Evolutionary conservation across 768 basidiomycete species (phyloP).

Genomic region (Phaeotremella skinneri): DNA sequence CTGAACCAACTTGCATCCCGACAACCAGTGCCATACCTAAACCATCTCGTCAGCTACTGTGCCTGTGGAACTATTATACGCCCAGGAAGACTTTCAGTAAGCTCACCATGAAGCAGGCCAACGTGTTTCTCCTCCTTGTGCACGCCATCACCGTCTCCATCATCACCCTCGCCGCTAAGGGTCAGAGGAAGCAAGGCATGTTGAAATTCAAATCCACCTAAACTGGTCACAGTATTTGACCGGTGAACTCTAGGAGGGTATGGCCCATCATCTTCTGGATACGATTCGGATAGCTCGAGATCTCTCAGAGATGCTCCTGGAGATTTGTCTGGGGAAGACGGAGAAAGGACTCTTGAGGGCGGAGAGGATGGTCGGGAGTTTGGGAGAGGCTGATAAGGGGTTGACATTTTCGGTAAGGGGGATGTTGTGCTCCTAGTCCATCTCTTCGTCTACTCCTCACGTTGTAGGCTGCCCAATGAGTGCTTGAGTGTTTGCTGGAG

Average conservation of each 20-base stretch:
- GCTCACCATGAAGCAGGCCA: slow-evolving; percentile 70
- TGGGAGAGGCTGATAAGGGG: slow-evolving; percentile 34
- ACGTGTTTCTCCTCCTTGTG: slow-evolving; percentile 66
- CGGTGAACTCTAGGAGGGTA: slow-evolving; percentile 16
- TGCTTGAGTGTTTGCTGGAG: too few species aligned
- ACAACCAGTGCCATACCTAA: slow-evolving; percentile 81
- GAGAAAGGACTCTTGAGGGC: slow-evolving; percentile 20
- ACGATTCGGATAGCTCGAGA: slow-evolving; percentile 71
- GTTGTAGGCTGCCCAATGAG: too few species aligned
- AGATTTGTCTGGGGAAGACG: slow-evolving; percentile 48
- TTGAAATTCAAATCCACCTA: slow-evolving; percentile 68
- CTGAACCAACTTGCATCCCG: slow-evolving; percentile 83
- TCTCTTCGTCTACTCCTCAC: too few species aligned
- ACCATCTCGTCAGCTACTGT: slow-evolving; percentile 1
- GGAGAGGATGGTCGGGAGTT: slow-evolving; percentile 30
- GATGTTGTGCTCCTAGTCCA: too few species aligned
- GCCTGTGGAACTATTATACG: too few species aligned
- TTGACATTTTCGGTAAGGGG: slow-evolving; percentile 14
- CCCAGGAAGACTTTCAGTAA: not conserved
- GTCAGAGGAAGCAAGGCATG: slow-evolving; percentile 73
- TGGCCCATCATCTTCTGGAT: slow-evolving; percentile 39
- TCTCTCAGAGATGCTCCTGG: slow-evolving; percentile 75
- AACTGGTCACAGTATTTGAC: slow-evolving; percentile 33
- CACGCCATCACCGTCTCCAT: slow-evolving; percentile 55
- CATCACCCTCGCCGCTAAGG: slow-evolving; percentile 71